These are phyloP conservation scores for Pythium inflatum DNA, from an alignment of 352 stramenopile genomes.

Conservation along the genomic window DNA sequence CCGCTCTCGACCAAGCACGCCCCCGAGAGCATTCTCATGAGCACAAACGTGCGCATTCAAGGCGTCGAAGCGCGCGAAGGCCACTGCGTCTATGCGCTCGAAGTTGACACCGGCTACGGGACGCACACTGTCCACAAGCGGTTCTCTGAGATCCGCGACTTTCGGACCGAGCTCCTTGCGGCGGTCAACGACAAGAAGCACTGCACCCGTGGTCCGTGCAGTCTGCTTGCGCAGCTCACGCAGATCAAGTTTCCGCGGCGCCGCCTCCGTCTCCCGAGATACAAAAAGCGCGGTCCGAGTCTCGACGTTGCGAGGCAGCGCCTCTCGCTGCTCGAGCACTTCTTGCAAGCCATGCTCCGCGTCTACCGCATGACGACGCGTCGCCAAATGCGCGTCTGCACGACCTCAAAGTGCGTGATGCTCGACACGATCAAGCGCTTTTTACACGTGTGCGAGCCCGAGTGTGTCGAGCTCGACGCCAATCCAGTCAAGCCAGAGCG, in stretches of 20 bases:
- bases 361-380: constrained; percentile 54
- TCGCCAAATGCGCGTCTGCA: constrained; percentile 61
- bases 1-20: constrained; percentile 6
- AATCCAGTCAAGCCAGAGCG: neutral
- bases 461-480: neutral
- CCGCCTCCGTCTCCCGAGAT: constrained; percentile 29
- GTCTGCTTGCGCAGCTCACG: constrained; percentile 43
- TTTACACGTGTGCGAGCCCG: constrained; percentile 34
- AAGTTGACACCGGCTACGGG: constrained; percentile 55
- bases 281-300: constrained; percentile 16
- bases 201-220: constrained; percentile 51
- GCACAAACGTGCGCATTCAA: constrained; percentile 43
- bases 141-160: constrained; percentile 73
- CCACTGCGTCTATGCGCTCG: constrained; percentile 61
- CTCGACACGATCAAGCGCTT: constrained; percentile 58
- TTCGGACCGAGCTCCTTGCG: constrained; percentile 52
- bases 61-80: constrained; percentile 41
- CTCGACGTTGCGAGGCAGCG: constrained; percentile 48
- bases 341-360: constrained; percentile 55
- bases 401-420: constrained; percentile 54
- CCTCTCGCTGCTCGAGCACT: constrained; percentile 49
- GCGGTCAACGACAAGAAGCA: constrained; percentile 29
- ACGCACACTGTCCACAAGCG: constrained; percentile 65
- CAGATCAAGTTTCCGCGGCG: constrained; percentile 63
- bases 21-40: constrained; percentile 29